A percentile compares a stretch with the other conserved stretches of the same genome.
Conservation (phyloP, 805 yeast genomes). For the Candida dajiaensis region DNA sequence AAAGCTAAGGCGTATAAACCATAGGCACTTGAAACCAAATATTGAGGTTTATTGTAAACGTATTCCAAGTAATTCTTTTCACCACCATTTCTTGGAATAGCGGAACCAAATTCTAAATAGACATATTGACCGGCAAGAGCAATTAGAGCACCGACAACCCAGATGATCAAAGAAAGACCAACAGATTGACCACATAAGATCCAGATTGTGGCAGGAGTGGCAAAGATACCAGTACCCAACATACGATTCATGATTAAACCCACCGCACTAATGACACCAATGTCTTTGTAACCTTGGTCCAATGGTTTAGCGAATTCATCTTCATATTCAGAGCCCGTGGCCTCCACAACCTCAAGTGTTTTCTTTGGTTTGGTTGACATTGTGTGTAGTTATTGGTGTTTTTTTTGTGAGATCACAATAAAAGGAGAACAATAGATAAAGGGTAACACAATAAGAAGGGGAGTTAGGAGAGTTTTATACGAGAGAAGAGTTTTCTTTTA, state of each 20-base stretch:
- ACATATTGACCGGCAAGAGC: constrained; percentile 60
- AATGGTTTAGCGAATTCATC: constrained; percentile 28
- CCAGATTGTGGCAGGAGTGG: constrained; percentile 57
- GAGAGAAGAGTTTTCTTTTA: not conserved
- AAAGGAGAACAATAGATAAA: too few relatives aligned
- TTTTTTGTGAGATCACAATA: too few relatives aligned
- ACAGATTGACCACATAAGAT: constrained; percentile 53
- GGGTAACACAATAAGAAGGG: not conserved
- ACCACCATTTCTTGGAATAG: constrained; percentile 79
- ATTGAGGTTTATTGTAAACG: constrained; percentile 61
- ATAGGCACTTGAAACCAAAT: constrained; percentile 57
- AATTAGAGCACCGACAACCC: constrained; percentile 71
- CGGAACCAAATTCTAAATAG: constrained; percentile 77
- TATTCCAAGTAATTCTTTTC: constrained; percentile 78
- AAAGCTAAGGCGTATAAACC: constrained; percentile 69
- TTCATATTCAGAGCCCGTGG: not conserved
- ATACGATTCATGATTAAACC: constrained; percentile 63
- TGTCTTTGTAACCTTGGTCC: constrained; percentile 35
- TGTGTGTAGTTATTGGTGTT: too few relatives aligned
- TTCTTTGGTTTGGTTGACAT: not conserved
- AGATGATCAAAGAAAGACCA: constrained; percentile 63
- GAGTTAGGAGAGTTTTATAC: not conserved
- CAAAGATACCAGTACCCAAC: constrained; percentile 73
- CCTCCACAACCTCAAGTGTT: constrained; percentile 6
- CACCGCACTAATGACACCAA: constrained; percentile 54